A percentile compares a stretch with the other conserved stretches of the same genome.
Evolutionary conservation across 106 monocot genomes (phyloP).

Genomic region (Triglochin maritima): DNA sequence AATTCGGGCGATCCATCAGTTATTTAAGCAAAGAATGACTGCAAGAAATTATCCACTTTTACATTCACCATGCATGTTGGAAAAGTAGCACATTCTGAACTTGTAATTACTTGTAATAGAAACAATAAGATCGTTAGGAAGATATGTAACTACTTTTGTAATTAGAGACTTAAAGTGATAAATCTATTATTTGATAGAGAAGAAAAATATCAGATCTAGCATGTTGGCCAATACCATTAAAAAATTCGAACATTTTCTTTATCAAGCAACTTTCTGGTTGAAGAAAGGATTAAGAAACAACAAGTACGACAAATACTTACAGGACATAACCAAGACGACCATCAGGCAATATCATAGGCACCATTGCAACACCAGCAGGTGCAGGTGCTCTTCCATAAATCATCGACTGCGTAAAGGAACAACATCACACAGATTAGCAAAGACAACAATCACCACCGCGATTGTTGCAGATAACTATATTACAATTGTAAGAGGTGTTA

Average conservation of each 20-base stretch:
- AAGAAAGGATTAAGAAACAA: not conserved
- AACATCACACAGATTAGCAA: not conserved
- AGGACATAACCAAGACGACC: conserved; percentile 61
- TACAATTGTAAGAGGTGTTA: too few species aligned
- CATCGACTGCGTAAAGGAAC: conserved; percentile 34
- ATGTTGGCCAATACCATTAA: not conserved
- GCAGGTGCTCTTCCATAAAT: conserved; percentile 33
- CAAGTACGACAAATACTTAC: conserved; percentile 27
- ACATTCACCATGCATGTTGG: too few species aligned
- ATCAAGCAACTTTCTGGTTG: not conserved
- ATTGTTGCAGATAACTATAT: not conserved
- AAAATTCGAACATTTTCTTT: not conserved
- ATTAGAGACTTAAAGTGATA: too few species aligned
- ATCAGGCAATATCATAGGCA: conserved; percentile 65
- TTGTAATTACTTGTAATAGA: too few species aligned
- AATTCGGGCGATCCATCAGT: not conserved
- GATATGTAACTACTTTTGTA: too few species aligned
- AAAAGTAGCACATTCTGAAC: too few species aligned
- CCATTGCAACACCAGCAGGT: conserved; percentile 47
- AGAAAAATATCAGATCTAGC: too few species aligned
- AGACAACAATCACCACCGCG: not conserved
- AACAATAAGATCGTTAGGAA: too few species aligned
- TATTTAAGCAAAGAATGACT: not conserved
- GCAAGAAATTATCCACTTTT: too few species aligned
- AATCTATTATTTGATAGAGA: too few species aligned